Evolutionary conservation across 768 basidiomycete species (phyloP).

Genomic region (Russula foetens): DNA sequence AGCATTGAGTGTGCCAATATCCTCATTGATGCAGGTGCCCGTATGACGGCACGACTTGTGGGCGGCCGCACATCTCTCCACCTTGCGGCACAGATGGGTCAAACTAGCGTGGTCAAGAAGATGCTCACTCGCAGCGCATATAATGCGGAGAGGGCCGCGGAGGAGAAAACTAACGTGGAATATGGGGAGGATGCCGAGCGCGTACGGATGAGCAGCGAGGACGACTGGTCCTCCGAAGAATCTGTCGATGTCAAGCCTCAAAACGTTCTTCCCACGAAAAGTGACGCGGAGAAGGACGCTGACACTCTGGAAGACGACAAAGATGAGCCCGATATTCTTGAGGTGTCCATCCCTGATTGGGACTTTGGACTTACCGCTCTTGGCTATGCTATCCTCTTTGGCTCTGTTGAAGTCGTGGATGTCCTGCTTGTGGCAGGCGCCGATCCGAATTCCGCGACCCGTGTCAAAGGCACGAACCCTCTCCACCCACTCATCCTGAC

Average conservation of each 20-base stretch:
- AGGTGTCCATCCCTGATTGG: slow-evolving; percentile 49
- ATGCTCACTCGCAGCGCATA: slow-evolving; percentile 41
- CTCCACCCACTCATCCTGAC: slow-evolving; percentile 27
- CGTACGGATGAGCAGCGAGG: slow-evolving; percentile 21
- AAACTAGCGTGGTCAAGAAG: slow-evolving; percentile 37
- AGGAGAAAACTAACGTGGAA: slow-evolving; percentile 18
- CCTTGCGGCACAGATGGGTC: slow-evolving; percentile 44
- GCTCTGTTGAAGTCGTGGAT: slow-evolving; percentile 37
- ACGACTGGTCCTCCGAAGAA: slow-evolving; percentile 19
- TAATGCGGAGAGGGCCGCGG: slow-evolving; percentile 25
- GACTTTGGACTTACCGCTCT: slow-evolving; percentile 48
- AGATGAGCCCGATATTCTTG: slow-evolving; percentile 47
- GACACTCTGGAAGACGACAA: slow-evolving; percentile 42
- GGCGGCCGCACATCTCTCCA: slow-evolving; percentile 51
- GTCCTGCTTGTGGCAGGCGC: slow-evolving; percentile 41
- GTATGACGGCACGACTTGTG: slow-evolving; percentile 47
- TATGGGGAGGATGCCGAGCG: slow-evolving; percentile 2
- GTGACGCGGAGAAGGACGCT: slow-evolving; percentile 22
- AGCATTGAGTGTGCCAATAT: slow-evolving; percentile 40
- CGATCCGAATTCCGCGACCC: slow-evolving; percentile 33
- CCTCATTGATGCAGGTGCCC: slow-evolving; percentile 47
- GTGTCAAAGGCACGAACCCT: slow-evolving; percentile 21
- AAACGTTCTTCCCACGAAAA: slow-evolving; percentile 23
- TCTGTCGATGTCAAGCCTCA: slow-evolving; percentile 8
- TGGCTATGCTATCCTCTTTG: slow-evolving; percentile 42